A percentile compares a stretch with the other conserved stretches of the same genome.
Conservation (phyloP, 768 basidiomycete species). For the Leccinum uliginosum region DNA sequence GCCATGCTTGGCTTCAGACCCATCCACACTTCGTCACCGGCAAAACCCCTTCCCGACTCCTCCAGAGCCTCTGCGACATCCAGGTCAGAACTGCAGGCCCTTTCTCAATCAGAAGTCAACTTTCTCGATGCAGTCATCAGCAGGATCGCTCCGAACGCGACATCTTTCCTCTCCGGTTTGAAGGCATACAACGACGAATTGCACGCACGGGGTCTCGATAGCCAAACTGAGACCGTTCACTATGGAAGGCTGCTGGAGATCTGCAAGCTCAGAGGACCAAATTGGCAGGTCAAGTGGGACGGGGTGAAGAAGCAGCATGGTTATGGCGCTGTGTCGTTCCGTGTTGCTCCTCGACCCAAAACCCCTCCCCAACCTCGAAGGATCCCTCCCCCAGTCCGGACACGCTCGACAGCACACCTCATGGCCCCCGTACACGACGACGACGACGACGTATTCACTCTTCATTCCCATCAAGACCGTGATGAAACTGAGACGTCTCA, state of each 20-base stretch:
- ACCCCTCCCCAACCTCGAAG: constrained; percentile 16
- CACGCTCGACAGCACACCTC: constrained; percentile 23
- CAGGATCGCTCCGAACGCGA: constrained; percentile 62
- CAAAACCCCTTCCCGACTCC: constrained; percentile 34
- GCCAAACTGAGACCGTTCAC: constrained; percentile 70
- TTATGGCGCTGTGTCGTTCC: constrained; percentile 28
- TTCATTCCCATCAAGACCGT: constrained; percentile 42
- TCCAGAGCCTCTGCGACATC: constrained; percentile 40
- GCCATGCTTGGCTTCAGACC: constrained; percentile 46
- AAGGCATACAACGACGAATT: constrained; percentile 82
- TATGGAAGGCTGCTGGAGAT: constrained; percentile 82
- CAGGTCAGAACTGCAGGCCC: constrained; percentile 45
- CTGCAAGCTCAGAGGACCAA: constrained; percentile 72
- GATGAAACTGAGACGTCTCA: constrained; percentile 21
- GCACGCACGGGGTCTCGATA: constrained; percentile 68
- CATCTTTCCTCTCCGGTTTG: constrained; percentile 76
- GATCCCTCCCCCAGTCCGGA: constrained; percentile 15
- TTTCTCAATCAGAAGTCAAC: constrained; percentile 56
- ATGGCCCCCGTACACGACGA: constrained; percentile 30
- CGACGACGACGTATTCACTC: constrained; percentile 39
- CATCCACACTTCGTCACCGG: constrained; percentile 44
- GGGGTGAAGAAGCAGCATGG: constrained; percentile 57
- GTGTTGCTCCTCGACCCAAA: constrained; percentile 9
- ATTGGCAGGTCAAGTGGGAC: constrained; percentile 82
- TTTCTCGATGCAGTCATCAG: constrained; percentile 72